Base-by-base conservation (phyloP, 2,329 filamentous ascomycete species). In the Cladobotryum protrusum region DNA sequence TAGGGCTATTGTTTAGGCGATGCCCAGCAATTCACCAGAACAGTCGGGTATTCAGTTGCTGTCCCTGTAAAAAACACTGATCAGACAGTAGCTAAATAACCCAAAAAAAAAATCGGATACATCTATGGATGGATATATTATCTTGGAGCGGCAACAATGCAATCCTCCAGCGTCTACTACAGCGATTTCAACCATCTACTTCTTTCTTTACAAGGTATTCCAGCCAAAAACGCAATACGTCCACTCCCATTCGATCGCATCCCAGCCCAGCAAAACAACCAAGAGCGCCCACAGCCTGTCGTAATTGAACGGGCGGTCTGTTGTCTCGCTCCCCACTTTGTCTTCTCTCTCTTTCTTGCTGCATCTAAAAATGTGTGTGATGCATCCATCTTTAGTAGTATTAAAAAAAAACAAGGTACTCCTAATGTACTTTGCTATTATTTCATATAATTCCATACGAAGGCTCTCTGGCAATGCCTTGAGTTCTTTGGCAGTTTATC, bases 221-320 rank as follows among this genome's bases (percentile, higher is more conserved):
- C 6, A 29, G 24, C 24, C 24, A 29, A 29, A 29, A 29, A 8
- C 24, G 11, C 24, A 29, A 29, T 29, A 29, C 24, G 11, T 29
- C 4, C 20, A 24, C 20, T 24, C 20, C 24, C 24, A 29, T 8
- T 29, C 24, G 6, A 29, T 29, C 24, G 11, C 24, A 29, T 29
- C 24, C 24, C 24, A 29, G 24, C 24, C 11, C 35, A 37, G 35
- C 35, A 37, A n/a, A n/a, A 3, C 35, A 37, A 17, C 12, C 8
- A 17, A 37, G 24, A 29, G 24, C 24, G 24, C 24, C 24, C 24
- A 29, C 24, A 29, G 24, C 24, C 24, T 29, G 24, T 29, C 24
- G 24, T 29, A 29, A 29, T 29, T 50, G 43, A 43, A 44, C 34
- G 48, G 48, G 48, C 48, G 48, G 48, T 50, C 48, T 42, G 43